A percentile compares a stretch with the other conserved stretches of the same genome.
phyloP scores from a whole-genome alignment of 805 yeast genomes.

The Lachancea kluyveri region DNA sequence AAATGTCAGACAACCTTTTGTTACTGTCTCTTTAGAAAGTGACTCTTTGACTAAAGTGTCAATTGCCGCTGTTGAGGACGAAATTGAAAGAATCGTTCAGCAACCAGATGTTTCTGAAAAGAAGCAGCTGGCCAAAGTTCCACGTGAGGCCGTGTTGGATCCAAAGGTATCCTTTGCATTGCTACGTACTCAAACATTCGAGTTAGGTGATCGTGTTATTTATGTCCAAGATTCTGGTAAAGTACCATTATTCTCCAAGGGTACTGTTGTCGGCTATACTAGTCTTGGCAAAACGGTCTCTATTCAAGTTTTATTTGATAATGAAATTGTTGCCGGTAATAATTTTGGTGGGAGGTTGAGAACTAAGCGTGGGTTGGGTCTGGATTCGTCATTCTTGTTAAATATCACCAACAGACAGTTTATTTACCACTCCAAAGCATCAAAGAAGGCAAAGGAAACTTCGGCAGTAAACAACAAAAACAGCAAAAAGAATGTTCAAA shows the following conservation, averaged over 20 bases:
- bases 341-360: conserved; percentile 69
- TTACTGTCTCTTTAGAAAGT: conserved; percentile 66
- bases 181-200: conserved; percentile 68
- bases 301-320: conserved; percentile 78
- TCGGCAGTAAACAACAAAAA: conserved; percentile 32
- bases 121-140: conserved; percentile 71
- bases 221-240: conserved; percentile 83
- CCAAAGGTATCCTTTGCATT: conserved; percentile 67
- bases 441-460: conserved; percentile 33
- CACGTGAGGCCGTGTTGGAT: conserved; percentile 73
- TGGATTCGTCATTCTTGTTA: conserved; percentile 75
- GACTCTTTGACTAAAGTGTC: conserved; percentile 68
- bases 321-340: conserved; percentile 76
- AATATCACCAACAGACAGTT: conserved; percentile 72
- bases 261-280: conserved; percentile 80
- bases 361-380: conserved; percentile 76
- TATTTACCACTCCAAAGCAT: conserved; percentile 66
- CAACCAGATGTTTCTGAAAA: conserved; percentile 40
- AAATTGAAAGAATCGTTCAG: conserved; percentile 41
- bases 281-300: conserved; percentile 48
- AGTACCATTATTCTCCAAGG: conserved; percentile 80
- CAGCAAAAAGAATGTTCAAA: conserved; percentile 17
- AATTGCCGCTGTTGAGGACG: conserved; percentile 60
- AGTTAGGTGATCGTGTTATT: conserved; percentile 83
- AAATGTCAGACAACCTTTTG: conserved; percentile 47